phyloP scores from a whole-genome alignment of 148 eudicot genomes.

The Heliamphora exappendiculata region DNA sequence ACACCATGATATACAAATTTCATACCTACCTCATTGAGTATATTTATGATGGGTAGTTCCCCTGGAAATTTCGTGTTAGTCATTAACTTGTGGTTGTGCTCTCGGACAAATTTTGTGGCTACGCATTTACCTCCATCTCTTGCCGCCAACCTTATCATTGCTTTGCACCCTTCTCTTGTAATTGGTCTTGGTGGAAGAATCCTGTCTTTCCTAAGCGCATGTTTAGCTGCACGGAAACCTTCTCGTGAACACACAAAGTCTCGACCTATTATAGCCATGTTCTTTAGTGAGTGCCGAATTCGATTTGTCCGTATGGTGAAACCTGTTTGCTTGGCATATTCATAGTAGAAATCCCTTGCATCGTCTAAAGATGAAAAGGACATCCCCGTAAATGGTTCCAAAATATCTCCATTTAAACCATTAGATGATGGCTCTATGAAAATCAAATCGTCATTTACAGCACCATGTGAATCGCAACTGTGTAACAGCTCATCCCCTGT shows the following conservation, averaged over 20 bases:
- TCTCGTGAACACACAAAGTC: constrained; percentile 5
- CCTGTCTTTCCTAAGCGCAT: constrained; percentile 2
- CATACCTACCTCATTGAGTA: background rate
- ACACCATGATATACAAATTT: background rate
- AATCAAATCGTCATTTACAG: background rate
- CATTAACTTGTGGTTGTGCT: constrained; percentile 9
- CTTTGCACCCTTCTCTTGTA: constrained; percentile 12
- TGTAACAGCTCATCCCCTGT: constrained; percentile 6
- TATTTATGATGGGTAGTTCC: constrained; percentile 8
- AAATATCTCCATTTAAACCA: background rate
- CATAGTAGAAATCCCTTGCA: constrained; percentile 8
- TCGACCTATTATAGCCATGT: constrained; percentile 6
- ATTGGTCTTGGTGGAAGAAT: constrained; percentile 4
- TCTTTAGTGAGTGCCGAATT: constrained; percentile 6
- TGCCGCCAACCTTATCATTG: constrained; percentile 3
- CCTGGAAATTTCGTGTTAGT: constrained; percentile 8
- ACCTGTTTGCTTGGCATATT: constrained; percentile 7
- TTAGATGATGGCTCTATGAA: background rate
- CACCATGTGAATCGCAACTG: background rate
- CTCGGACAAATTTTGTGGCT: constrained; percentile 4
- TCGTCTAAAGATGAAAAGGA: constrained; percentile 4
- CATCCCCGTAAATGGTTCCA: background rate
- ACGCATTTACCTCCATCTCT: background rate
- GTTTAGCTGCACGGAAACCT: constrained; percentile 11
- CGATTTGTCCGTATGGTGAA: constrained; percentile 7